Percentiles rank a stretch among this genome's conserved stretches.
These are phyloP conservation scores for Candida pini DNA, from an alignment of 805 yeast genomes.

Conservation along the genomic window DNA sequence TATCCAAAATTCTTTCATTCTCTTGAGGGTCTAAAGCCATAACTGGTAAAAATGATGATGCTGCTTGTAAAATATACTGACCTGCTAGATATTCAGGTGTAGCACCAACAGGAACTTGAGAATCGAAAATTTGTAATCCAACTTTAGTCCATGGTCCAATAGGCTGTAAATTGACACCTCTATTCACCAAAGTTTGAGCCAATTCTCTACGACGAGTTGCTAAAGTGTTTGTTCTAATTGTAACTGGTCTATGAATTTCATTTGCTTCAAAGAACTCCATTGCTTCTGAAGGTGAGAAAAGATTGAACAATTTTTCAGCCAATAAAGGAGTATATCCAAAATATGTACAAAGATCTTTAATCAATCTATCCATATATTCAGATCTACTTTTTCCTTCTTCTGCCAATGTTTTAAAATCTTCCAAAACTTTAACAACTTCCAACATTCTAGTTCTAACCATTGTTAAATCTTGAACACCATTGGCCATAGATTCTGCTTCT, in stretches of 20 bases:
- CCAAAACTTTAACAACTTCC: slow-evolving; percentile 90
- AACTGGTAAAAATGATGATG: slow-evolving; percentile 94
- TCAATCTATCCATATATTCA: slow-evolving; percentile 72
- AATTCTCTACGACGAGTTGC: slow-evolving; percentile 92
- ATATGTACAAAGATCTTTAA: slow-evolving; percentile 84
- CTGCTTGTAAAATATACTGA: slow-evolving; percentile 96
- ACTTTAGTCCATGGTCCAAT: slow-evolving; percentile 98
- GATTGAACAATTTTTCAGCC: slow-evolving; percentile 88
- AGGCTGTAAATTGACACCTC: slow-evolving; percentile 97
- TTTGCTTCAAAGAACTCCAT: slow-evolving; percentile 98
- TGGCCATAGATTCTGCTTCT: slow-evolving; percentile 47
- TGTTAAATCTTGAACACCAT: slow-evolving; percentile 67
- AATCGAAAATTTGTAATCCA: slow-evolving; percentile 94
- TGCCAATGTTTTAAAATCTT: slow-evolving; percentile 75
- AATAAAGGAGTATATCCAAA: slow-evolving; percentile 89
- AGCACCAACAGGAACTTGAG: slow-evolving; percentile 99
- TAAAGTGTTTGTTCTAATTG: slow-evolving; percentile 95
- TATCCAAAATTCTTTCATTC: slow-evolving; percentile 89
- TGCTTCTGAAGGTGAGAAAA: slow-evolving; percentile 93
- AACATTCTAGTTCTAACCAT: slow-evolving; percentile 89
- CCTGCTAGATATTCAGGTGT: slow-evolving; percentile 99
- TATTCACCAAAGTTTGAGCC: slow-evolving; percentile 89
- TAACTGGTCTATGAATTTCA: slow-evolving; percentile 93
- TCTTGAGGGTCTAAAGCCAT: slow-evolving; percentile 98
- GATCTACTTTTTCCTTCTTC: slow-evolving; percentile 85